Conservation (phyloP, 768 basidiomycete genomes). For the Dacryopinax primogenitus region DNA sequence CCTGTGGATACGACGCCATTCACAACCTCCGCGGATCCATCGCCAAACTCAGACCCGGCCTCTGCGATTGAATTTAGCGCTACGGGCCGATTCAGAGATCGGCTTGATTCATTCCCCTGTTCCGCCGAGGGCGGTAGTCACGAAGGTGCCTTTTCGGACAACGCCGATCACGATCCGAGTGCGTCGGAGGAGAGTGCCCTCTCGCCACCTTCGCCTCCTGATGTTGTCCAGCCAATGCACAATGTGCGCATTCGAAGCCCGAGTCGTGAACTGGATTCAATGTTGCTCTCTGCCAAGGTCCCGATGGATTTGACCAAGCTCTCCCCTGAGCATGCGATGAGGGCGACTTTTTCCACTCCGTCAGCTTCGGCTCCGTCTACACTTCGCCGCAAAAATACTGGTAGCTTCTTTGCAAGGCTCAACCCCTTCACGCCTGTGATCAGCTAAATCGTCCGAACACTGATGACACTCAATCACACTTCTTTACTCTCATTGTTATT, state of each 20-base stretch:
- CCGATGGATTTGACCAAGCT: background rate
- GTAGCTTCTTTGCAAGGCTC: conserved; percentile 1
- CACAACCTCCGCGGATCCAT: background rate
- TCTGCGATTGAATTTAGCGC: background rate
- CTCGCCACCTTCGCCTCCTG: background rate
- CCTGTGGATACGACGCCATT: background rate
- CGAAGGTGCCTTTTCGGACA: background rate
- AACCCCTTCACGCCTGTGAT: background rate
- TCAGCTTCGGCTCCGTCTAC: background rate
- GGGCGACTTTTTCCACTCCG: background rate
- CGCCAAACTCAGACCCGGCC: background rate
- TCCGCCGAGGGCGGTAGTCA: background rate
- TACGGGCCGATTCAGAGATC: background rate
- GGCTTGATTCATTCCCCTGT: background rate
- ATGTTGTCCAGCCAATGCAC: background rate
- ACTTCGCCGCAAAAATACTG: conserved; percentile 1
- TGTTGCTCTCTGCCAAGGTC: background rate
- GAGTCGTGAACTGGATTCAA: background rate
- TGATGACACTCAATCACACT: background rate
- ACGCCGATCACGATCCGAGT: background rate
- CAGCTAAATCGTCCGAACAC: background rate
- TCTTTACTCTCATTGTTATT: background rate
- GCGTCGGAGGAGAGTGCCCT: background rate
- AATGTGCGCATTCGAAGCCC: background rate
- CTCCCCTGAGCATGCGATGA: background rate